A percentile compares a stretch with the other conserved stretches of the same genome.
Evolutionary conservation across 257 asterid genomes (phyloP).

Genomic region (Nemophila menziesii): DNA sequence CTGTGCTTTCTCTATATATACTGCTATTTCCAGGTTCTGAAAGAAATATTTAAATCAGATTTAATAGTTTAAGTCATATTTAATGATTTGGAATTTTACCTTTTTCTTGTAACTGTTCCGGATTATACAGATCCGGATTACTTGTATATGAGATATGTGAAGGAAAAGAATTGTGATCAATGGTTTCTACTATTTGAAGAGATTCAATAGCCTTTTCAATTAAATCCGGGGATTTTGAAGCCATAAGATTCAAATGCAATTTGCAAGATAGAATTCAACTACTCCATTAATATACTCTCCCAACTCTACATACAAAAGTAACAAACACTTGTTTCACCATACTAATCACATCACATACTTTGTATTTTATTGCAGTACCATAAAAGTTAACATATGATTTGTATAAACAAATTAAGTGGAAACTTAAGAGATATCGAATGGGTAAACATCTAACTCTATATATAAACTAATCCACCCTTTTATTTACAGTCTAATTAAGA

Average conservation of each 20-base stretch:
- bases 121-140: slow-evolving; percentile 4
- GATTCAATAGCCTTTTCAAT: slow-evolving; percentile 4
- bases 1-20: slow-evolving; percentile 21
- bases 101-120: slow-evolving; percentile 14
- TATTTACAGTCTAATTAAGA: background rate
- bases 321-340: background rate
- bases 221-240: slow-evolving; percentile 12
- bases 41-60: slow-evolving; percentile 13
- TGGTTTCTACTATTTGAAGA: slow-evolving; percentile 11
- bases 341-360: background rate
- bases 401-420: background rate
- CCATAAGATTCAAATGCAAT: slow-evolving; percentile 12
- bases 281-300: background rate
- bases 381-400: background rate
- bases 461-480: background rate
- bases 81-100: slow-evolving; percentile 3
- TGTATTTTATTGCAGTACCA: background rate
- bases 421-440: too few relatives aligned
- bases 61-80: slow-evolving; percentile 3
- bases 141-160: slow-evolving; percentile 7
- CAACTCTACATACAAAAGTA: slow-evolving; percentile 2
- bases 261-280: slow-evolving; percentile 6
- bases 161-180: slow-evolving; percentile 8
- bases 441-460: too few relatives aligned
- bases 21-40: slow-evolving; percentile 28